A percentile compares a stretch with the other conserved stretches of the same genome.
Conservation (phyloP, 768 basidiomycete genomes). For the Leccinum variicolor region DNA sequence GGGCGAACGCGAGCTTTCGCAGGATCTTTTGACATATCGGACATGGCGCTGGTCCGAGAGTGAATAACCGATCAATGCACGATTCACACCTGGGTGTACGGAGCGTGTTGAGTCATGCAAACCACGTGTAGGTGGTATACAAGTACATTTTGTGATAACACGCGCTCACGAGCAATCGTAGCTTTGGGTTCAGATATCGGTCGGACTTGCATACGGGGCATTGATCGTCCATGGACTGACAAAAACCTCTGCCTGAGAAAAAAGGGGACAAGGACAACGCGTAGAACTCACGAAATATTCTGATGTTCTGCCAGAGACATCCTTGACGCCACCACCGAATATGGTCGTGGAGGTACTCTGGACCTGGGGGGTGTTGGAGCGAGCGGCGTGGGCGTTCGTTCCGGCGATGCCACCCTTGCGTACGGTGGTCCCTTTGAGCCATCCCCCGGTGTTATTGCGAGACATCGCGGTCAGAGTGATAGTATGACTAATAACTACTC, state of each 20-base stretch:
- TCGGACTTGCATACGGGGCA: conserved; percentile 98
- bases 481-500: conserved; percentile 14
- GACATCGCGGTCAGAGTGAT: conserved; percentile 26
- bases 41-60: conserved; percentile 93
- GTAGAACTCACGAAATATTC: conserved; percentile 68
- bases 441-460: conserved; percentile 32
- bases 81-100: conserved; percentile 88
- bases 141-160: conserved; percentile 98
- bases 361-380: conserved; percentile 63
- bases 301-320: conserved; percentile 75
- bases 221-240: conserved; percentile 84
- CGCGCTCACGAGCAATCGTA: conserved; percentile 89
- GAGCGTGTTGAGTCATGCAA: conserved; percentile 5
- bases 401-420: conserved; percentile 56
- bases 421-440: conserved; percentile 75
- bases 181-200: conserved; percentile 90
- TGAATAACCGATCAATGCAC: conserved; percentile 95
- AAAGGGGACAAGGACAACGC: not conserved
- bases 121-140: not conserved
- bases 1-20: conserved; percentile 91
- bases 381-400: conserved; percentile 43
- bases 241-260: conserved; percentile 7
- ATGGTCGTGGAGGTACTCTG: conserved; percentile 71
- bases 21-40: conserved; percentile 87
- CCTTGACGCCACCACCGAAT: conserved; percentile 83